phyloP scores from a whole-genome alignment of 179 eudicot species.

The Beta lomatogona region DNA sequence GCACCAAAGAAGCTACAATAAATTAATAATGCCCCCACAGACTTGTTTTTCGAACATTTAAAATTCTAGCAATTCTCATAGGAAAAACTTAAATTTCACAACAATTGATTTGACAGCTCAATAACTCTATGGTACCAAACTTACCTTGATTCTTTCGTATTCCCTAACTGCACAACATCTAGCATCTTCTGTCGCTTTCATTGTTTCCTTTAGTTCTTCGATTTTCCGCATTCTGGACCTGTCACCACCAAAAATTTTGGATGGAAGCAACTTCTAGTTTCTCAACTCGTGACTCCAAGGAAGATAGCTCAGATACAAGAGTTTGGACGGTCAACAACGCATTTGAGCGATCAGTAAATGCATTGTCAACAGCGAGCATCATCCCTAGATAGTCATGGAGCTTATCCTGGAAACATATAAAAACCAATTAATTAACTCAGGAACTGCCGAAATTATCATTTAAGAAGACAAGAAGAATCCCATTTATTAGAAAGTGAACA shows the following conservation, averaged over 20 bases:
- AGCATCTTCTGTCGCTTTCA: constrained; percentile 85
- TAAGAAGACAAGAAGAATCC: not conserved
- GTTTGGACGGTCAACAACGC: constrained; percentile 94
- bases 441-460: not conserved
- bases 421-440: not conserved
- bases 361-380: constrained; percentile 79
- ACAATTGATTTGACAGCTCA: not conserved
- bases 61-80: no score
- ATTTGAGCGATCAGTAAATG: constrained; percentile 89
- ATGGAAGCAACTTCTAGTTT: constrained; percentile 78
- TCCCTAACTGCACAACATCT: constrained; percentile 78
- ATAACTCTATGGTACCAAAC: constrained; percentile 3
- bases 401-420: constrained; percentile 66
- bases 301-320: constrained; percentile 71
- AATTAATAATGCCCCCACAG: no score
- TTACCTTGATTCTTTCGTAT: constrained; percentile 88
- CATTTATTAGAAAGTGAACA: not conserved
- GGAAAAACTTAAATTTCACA: no score
- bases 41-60: no score
- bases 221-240: constrained; percentile 67
- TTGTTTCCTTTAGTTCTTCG: constrained; percentile 75
- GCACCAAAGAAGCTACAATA: no score
- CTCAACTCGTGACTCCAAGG: constrained; percentile 64
- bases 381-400: constrained; percentile 89
- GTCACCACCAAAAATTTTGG: constrained; percentile 89